Evolutionary conservation across 306 rosid genomes (phyloP).

Genomic region (Alnus rubra): DNA sequence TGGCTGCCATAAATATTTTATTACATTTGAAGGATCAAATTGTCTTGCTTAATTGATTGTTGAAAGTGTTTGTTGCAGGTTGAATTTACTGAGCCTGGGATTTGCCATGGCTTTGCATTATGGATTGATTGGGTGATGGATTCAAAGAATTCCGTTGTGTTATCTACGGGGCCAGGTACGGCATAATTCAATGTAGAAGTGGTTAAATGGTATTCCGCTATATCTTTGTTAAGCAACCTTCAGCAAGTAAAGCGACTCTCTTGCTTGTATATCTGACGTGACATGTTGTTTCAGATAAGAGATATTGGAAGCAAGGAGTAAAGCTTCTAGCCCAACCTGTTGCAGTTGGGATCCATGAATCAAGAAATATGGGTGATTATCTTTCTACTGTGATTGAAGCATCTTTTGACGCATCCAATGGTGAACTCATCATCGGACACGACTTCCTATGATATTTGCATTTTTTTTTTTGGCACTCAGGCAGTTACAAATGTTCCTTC

Average conservation of each 20-base stretch:
- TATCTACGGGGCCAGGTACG: constrained; percentile 90
- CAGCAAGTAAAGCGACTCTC: not conserved
- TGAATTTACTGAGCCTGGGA: constrained; percentile 56
- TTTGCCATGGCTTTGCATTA: constrained; percentile 78
- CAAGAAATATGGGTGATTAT: constrained; percentile 21
- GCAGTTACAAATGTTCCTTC: not conserved
- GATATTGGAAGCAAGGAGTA: constrained; percentile 94
- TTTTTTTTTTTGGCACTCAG: not conserved
- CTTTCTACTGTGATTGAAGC: constrained; percentile 62
- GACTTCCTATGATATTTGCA: constrained; percentile 40
- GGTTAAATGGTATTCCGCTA: not conserved
- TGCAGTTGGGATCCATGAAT: constrained; percentile 41
- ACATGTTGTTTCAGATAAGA: constrained; percentile 58
- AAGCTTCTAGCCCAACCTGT: constrained; percentile 79
- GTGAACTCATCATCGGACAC: constrained; percentile 47
- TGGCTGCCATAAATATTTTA: not conserved
- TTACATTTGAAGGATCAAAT: not conserved
- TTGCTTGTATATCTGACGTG: constrained; percentile 21
- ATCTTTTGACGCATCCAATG: constrained; percentile 59
- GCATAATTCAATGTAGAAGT: constrained; percentile 16
- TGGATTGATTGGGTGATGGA: constrained; percentile 98
- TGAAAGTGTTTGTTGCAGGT: constrained; percentile 47
- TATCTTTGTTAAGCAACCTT: not conserved
- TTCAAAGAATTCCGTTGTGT: constrained; percentile 53
- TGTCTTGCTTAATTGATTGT: constrained; percentile 18